A percentile compares a stretch with the other conserved stretches of the same genome.
phyloP scores from a whole-genome alignment of 345 rosid species.

The Eutrema yunnanense region DNA sequence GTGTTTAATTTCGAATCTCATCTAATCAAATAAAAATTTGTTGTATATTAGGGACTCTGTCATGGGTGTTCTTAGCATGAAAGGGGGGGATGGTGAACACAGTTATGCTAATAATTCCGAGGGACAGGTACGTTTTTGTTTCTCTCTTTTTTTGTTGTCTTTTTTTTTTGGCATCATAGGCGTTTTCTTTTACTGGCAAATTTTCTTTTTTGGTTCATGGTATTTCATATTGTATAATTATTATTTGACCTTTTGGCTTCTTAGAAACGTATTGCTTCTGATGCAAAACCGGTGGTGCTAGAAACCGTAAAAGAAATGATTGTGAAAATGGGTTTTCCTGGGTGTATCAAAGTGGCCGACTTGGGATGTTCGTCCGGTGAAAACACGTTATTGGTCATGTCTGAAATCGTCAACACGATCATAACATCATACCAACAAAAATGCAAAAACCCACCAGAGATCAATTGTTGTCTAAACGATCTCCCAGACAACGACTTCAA shows the following conservation, averaged over 20 bases:
- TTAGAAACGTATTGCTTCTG: background rate
- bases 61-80: constrained; percentile 1
- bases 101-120: background rate
- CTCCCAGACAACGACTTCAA: constrained; percentile 40
- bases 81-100: background rate
- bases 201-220: background rate
- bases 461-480: constrained; percentile 13
- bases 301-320: background rate
- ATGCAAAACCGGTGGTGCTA: background rate
- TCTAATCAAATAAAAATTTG: background rate
- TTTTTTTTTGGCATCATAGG: background rate
- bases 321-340: background rate
- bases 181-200: background rate
- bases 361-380: constrained; percentile 47
- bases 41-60: background rate
- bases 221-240: background rate
- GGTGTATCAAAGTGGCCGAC: constrained; percentile 26
- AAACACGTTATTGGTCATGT: constrained; percentile 17
- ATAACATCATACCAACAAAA: background rate
- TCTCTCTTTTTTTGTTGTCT: background rate
- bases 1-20: background rate
- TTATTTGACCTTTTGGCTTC: background rate
- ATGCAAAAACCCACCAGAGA: constrained; percentile 5
- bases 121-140: background rate
- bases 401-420: constrained; percentile 1